Evolutionary conservation across 495 filamentous ascomycete species (phyloP).

Genomic region (Pseudoneurospora amorphoporcata): DNA sequence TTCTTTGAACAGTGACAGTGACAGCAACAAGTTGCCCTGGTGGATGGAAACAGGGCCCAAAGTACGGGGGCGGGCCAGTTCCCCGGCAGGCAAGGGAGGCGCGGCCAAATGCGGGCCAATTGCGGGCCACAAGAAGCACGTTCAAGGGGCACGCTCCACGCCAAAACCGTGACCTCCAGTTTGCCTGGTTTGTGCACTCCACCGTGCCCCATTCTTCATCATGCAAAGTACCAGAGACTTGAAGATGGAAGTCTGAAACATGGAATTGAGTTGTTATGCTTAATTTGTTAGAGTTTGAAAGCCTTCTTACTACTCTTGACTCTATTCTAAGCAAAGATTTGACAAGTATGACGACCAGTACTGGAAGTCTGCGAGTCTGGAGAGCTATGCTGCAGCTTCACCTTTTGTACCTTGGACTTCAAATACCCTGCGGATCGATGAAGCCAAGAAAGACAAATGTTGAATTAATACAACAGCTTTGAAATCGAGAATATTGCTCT

Average conservation of each 20-base stretch:
- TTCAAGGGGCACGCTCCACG: neutral
- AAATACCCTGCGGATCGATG: neutral
- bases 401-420: neutral
- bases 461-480: neutral
- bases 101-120: neutral
- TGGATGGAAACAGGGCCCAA: neutral
- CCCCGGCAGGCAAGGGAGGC: neutral
- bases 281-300: neutral
- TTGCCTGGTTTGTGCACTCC: neutral
- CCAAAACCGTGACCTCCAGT: neutral
- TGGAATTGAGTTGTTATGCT: neutral
- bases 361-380: neutral
- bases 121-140: neutral
- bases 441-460: neutral
- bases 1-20: neutral
- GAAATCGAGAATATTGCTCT: neutral
- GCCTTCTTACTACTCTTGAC: neutral
- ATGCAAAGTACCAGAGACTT: neutral
- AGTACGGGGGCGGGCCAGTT: neutral
- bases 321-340: neutral
- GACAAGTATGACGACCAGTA: neutral
- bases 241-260: neutral
- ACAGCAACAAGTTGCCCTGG: neutral
- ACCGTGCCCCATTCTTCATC: neutral
- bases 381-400: neutral